phyloP scores from a whole-genome alignment of 129 eudicot genomes.

The Cynara cardunculus region DNA sequence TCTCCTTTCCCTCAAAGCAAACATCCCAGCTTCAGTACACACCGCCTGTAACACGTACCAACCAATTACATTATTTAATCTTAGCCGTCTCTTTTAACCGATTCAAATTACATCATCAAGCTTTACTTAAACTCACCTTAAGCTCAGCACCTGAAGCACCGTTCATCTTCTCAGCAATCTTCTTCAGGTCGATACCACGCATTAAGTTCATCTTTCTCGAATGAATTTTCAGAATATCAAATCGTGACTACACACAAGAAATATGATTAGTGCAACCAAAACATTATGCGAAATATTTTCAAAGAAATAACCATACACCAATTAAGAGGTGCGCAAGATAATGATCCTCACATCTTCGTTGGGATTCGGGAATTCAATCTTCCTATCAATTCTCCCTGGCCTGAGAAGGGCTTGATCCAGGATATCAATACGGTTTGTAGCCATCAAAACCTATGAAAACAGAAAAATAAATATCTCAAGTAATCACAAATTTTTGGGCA shows the following conservation, averaged over 20 bases:
- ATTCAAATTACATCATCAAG: not conserved
- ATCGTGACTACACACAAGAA: conserved; percentile 29
- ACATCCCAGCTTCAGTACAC: conserved; percentile 47
- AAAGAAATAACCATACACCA: not conserved
- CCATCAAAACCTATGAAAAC: conserved; percentile 38
- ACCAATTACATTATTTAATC: not conserved
- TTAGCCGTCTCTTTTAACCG: not conserved
- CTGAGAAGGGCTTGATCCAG: conserved; percentile 43
- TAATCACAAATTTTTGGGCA: not conserved
- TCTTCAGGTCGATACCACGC: conserved; percentile 45
- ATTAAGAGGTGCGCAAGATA: not conserved
- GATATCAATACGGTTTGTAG: conserved; percentile 37
- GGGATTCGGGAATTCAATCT: conserved; percentile 40
- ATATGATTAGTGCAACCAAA: not conserved
- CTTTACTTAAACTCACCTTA: conserved; percentile 21
- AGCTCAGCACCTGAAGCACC: conserved; percentile 50
- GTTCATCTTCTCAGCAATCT: conserved; percentile 42
- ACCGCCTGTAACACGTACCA: conserved; percentile 31
- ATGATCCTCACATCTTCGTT: conserved; percentile 25
- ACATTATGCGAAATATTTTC: not conserved
- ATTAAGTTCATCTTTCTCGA: conserved; percentile 46
- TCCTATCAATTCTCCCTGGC: conserved; percentile 42
- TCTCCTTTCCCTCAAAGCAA: conserved; percentile 47
- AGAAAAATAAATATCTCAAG: not conserved
- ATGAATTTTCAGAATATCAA: conserved; percentile 36